Evolutionary conservation across 495 filamentous ascomycete genomes (phyloP), one percentile per base, ranked within the genome.

Genomic region (Lophiotrema nucula): DNA sequence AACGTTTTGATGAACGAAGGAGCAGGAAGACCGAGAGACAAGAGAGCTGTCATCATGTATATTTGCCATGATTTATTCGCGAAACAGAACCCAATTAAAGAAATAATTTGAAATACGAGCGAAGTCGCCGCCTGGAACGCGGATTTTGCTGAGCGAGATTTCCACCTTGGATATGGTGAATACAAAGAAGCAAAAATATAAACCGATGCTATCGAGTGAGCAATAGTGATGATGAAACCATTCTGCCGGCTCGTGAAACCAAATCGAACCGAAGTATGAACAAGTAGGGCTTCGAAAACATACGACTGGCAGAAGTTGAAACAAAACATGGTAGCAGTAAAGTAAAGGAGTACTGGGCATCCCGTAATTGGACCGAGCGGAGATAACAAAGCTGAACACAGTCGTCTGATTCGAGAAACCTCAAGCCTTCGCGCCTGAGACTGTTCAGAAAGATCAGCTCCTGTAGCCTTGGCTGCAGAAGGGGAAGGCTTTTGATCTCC

Each of bases 241-340:
- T 57, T 48, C 25, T 57, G 39, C 11, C 25, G 13, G 16, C 45
- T 41, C 3, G 31, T 49, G 44, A 57, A 57, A 6, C 44, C 43
- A 26, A 57, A 49, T 24, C 33, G 44, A 1, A 43, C 18, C 19
- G 54, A 37, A 6, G 54, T 28, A 16, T 57, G 25, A 13, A 57
- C 37, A 15, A 57, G 54, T 1, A 57, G 18, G 1, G 35, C 33
- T n/a, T 49, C 46, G 33, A 57, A 57, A 19, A 57, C 24, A 33
- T 57, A 57, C 13, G 54, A 57, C 31, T 57, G 54, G 10, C 33
- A 22, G 5, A 49, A 48, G 35, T 57, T 57, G 43, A 28, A 56
- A 2, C 31, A 35, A 35, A 35, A 35, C 8, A 35, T 8, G 8
- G 31, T 35, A 8, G 15, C 8, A 35, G 31, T 15, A 35, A 35